Evolutionary conservation across 2,329 filamentous ascomycete species (phyloP).

Genomic region (Corynespora cassiicola): DNA sequence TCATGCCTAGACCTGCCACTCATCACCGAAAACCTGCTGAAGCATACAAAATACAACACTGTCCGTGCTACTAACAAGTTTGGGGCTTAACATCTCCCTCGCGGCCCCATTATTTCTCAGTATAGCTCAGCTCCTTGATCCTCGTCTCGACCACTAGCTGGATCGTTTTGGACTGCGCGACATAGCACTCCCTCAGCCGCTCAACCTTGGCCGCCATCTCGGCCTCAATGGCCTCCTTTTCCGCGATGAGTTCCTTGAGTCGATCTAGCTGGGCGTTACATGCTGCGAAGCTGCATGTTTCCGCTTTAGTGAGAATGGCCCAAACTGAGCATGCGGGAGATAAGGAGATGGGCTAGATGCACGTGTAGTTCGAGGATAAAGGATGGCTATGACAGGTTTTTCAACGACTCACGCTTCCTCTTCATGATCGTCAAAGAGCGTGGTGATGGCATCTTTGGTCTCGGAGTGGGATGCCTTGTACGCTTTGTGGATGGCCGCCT

Average conservation of each 20-base stretch:
- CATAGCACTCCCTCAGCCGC: constrained; percentile 21
- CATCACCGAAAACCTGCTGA: no score
- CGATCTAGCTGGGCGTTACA: constrained; percentile 30
- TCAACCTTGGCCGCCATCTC: constrained; percentile 25
- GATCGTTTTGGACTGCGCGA: constrained; percentile 29
- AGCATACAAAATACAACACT: no score
- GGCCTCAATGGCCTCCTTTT: constrained; percentile 33
- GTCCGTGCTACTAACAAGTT: no score
- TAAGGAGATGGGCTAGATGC: not conserved
- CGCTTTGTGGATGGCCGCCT: constrained; percentile 22
- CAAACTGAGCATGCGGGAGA: not conserved
- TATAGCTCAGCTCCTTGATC: constrained; percentile 29
- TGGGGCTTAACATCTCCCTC: no score
- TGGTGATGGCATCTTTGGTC: constrained; percentile 23
- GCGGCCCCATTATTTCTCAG: no score
- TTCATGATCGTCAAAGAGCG: constrained; percentile 32
- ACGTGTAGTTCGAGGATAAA: not conserved
- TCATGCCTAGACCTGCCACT: no score
- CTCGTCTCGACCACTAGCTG: constrained; percentile 22
- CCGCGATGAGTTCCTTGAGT: constrained; percentile 26
- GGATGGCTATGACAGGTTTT: not conserved
- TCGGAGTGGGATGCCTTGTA: constrained; percentile 20
- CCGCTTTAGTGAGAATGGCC: constrained; percentile 1
- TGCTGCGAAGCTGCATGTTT: constrained; percentile 19
- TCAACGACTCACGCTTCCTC: constrained; percentile 32